Conservation (phyloP, 2,329 filamentous ascomycete species). For the Immersiporthe knoxdaviesiana region DNA sequence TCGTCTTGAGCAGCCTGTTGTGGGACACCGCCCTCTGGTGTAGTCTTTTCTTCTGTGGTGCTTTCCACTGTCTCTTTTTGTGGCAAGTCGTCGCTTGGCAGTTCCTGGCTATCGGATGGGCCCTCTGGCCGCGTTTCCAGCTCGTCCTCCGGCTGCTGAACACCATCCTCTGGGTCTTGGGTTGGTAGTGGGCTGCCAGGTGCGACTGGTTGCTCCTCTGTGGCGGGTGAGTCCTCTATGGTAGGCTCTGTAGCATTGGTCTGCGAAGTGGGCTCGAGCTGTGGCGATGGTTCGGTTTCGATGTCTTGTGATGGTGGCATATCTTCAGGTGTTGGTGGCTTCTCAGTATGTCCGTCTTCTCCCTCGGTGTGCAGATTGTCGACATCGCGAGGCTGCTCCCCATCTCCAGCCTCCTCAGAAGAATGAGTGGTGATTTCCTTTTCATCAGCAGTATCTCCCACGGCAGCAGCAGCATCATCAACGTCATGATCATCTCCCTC, state of each 20-base stretch:
- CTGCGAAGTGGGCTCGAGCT: neutral
- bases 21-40: neutral
- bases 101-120: neutral
- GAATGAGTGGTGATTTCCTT: slow-evolving; percentile 20
- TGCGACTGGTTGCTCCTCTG: neutral
- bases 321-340: neutral
- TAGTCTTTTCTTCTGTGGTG: neutral
- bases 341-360: neutral
- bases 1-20: neutral
- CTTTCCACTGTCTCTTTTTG: neutral
- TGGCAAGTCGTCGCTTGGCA: neutral
- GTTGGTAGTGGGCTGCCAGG: neutral
- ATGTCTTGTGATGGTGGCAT: neutral
- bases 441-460: slow-evolving; percentile 27
- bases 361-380: neutral
- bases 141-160: neutral
- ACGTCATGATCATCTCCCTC: slow-evolving; percentile 25
- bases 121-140: neutral
- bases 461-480: slow-evolving; percentile 26
- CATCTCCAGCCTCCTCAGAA: neutral
- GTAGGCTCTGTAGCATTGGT: neutral
- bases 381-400: slow-evolving; percentile 1
- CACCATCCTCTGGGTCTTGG: neutral
- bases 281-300: slow-evolving; percentile 5
- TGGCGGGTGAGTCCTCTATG: neutral